Evolutionary conservation across 2,329 filamentous ascomycete genomes (phyloP).

Genomic region (Fusarium denticulatum): DNA sequence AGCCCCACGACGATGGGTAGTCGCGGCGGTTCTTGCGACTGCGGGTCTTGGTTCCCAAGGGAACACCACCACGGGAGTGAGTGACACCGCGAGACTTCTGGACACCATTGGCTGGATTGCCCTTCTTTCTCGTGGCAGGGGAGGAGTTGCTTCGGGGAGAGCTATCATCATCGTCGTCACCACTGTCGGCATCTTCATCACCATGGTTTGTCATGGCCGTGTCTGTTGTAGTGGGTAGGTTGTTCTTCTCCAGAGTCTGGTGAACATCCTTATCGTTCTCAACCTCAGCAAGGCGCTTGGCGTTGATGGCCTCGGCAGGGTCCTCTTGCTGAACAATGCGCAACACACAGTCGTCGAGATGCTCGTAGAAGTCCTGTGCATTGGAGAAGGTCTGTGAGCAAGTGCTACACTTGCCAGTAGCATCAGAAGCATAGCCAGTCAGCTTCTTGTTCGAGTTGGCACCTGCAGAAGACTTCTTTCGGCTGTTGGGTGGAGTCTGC

Average conservation of each 20-base stretch:
- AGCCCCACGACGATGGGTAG: conserved; percentile 94
- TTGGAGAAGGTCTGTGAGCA: conserved; percentile 91
- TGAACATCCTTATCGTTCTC: conserved; percentile 71
- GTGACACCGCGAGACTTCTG: conserved; percentile 79
- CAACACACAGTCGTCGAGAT: conserved; percentile 82
- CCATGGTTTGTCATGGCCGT: conserved; percentile 58
- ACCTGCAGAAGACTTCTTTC: conserved; percentile 69
- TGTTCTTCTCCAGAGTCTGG: conserved; percentile 72
- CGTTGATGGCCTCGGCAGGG: conserved; percentile 74
- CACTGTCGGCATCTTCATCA: conserved; percentile 61
- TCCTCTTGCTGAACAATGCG: conserved; percentile 78
- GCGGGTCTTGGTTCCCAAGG: conserved; percentile 64
- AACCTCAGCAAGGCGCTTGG: conserved; percentile 71
- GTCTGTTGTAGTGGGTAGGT: conserved; percentile 60
- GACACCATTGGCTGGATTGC: conserved; percentile 65
- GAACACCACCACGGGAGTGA: conserved; percentile 78
- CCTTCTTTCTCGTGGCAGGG: conserved; percentile 63
- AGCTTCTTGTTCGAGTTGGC: conserved; percentile 69
- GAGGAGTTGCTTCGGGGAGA: conserved; percentile 58
- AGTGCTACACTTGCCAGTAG: conserved; percentile 94
- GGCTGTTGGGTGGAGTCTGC: conserved; percentile 90
- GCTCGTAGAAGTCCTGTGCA: conserved; percentile 98
- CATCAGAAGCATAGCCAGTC: conserved; percentile 76
- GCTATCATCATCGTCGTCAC: conserved; percentile 63
- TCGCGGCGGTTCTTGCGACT: conserved; percentile 92